Conservation (phyloP, 768 basidiomycete species). For the Brasilioporus rufonigricans region DNA sequence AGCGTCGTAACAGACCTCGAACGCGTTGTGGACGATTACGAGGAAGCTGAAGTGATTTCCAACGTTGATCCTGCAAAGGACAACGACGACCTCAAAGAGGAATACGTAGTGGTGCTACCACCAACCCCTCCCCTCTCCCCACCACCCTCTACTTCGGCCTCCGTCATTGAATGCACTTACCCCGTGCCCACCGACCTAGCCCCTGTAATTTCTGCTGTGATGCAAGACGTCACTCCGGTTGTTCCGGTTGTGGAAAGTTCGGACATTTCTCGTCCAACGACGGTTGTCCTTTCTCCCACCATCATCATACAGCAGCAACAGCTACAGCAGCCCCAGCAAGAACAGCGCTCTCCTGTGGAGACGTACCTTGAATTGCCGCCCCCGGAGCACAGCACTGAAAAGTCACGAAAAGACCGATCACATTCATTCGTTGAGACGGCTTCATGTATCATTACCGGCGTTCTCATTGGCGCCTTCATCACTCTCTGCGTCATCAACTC, state of each 20-base stretch:
- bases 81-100: conserved; percentile 11
- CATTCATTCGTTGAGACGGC: conserved; percentile 35
- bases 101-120: conserved; percentile 8
- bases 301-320: conserved; percentile 24
- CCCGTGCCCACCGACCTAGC: neutral
- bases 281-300: conserved; percentile 25
- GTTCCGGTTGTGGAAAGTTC: neutral
- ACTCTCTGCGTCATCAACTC: conserved; percentile 49
- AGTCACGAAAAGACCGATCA: conserved; percentile 18
- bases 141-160: conserved; percentile 15
- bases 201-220: conserved; percentile 3
- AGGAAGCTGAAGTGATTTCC: conserved; percentile 30
- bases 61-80: conserved; percentile 18
- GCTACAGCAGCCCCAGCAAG: conserved; percentile 14
- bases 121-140: conserved; percentile 25
- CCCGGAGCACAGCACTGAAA: conserved; percentile 5
- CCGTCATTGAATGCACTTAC: conserved; percentile 22
- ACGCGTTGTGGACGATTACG: conserved; percentile 42
- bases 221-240: conserved; percentile 5
- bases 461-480: conserved; percentile 57
- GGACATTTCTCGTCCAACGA: conserved; percentile 8
- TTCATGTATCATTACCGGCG: conserved; percentile 53
- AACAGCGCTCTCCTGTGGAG: conserved; percentile 12
- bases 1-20: conserved; percentile 50
- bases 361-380: conserved; percentile 9